phyloP scores from a whole-genome alignment of 2,329 filamentous ascomycete genomes.

The Dactylellina haptotyla region DNA sequence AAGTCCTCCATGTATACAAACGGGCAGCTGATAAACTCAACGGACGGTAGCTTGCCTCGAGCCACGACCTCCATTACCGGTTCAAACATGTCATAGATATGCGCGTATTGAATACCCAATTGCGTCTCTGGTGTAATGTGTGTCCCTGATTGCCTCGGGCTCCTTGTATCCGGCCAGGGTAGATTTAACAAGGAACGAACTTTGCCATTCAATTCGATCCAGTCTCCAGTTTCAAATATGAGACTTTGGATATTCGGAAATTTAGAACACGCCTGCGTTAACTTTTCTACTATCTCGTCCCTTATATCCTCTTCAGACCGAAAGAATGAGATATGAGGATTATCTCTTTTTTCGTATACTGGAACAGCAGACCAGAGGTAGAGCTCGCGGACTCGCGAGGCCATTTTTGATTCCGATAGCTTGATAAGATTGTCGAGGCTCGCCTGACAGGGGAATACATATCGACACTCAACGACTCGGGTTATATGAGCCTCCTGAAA shows the following conservation, averaged over 20 bases:
- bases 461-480: background rate
- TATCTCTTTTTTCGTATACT: background rate
- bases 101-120: too few relatives aligned
- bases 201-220: background rate
- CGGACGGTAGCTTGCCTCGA: too few relatives aligned
- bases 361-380: background rate
- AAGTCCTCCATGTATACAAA: too few relatives aligned
- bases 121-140: too few relatives aligned
- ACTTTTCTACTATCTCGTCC: too few relatives aligned
- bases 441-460: background rate
- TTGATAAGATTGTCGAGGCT: constrained; percentile 7
- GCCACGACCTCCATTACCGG: too few relatives aligned
- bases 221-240: background rate
- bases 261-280: background rate
- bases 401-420: background rate
- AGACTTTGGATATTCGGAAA: background rate
- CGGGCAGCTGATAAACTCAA: too few relatives aligned
- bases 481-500: background rate
- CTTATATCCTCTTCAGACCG: too few relatives aligned
- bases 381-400: background rate
- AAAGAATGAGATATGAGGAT: background rate
- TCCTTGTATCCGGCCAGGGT: background rate
- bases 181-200: background rate
- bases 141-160: too few relatives aligned
- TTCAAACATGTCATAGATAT: too few relatives aligned